These are phyloP conservation scores for Ascochyta fabae DNA, from an alignment of 2,329 filamentous ascomycete genomes.

Conservation along the genomic window DNA sequence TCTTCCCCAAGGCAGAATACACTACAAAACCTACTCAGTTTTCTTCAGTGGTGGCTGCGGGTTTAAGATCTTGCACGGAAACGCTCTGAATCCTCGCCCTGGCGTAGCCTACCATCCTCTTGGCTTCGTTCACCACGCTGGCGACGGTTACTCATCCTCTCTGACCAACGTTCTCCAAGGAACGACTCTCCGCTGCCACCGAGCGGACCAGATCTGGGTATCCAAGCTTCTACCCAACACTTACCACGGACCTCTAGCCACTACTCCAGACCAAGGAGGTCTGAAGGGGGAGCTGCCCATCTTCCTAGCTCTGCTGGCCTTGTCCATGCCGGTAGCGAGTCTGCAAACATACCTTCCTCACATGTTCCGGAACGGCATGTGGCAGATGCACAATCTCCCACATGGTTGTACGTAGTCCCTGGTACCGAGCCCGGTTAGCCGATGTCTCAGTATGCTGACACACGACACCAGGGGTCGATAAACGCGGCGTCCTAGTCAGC, in stretches of 20 bases:
- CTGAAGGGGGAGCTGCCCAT: slow-evolving; percentile 43
- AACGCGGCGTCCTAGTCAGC: slow-evolving; percentile 37
- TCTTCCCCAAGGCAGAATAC: background rate
- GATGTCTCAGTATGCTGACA: background rate
- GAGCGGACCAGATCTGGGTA: slow-evolving; percentile 23
- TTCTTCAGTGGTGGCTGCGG: slow-evolving; percentile 31
- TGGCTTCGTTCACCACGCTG: slow-evolving; percentile 26
- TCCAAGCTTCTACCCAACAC: slow-evolving; percentile 33
- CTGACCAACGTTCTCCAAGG: slow-evolving; percentile 29
- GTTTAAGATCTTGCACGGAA: slow-evolving; percentile 27
- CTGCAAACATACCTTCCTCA: slow-evolving; percentile 21
- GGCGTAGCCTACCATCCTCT: slow-evolving; percentile 28
- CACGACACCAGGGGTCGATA: slow-evolving; percentile 20
- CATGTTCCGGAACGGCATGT: slow-evolving; percentile 27
- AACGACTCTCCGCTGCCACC: slow-evolving; percentile 18
- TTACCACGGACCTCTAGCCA: slow-evolving; percentile 27
- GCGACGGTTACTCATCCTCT: slow-evolving; percentile 28
- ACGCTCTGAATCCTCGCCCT: slow-evolving; percentile 18
- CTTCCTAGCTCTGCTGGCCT: slow-evolving; percentile 39
- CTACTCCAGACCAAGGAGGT: slow-evolving; percentile 16
- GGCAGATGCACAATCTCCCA: slow-evolving; percentile 20
- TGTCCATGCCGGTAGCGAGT: slow-evolving; percentile 23
- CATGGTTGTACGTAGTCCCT: background rate
- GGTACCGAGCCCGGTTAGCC: no score
- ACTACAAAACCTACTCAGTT: slow-evolving; percentile 26